Evolutionary conservation across 148 eudicot genomes (phyloP), one percentile per base, ranked within the genome.

Genomic region (Gaultheria prostrata): DNA sequence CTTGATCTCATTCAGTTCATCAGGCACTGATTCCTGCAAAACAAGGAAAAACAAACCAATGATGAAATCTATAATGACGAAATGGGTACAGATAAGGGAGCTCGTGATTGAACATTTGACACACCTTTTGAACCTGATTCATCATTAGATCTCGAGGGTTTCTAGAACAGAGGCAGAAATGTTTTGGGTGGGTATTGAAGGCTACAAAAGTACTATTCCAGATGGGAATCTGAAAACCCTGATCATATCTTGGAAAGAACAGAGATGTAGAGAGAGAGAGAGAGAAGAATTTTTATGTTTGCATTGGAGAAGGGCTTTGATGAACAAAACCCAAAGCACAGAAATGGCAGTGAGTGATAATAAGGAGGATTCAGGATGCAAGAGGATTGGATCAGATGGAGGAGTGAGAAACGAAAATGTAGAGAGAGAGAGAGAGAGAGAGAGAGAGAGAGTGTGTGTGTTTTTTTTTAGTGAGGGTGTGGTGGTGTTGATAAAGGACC

Each of bases 1-100:
- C 87, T 84, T 87, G 76, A 30, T 59, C 81, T 85, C 92, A 20
- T 70, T 79, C 17, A 72, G 30, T 46, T 84, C 84, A 13, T 79
- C 78, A 45, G 77, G 43, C 51, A 53, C 77, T 10, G 45, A 21
- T 84, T 86, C 90, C 83, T 88, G 53, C 5, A 21, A 73, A 21
- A 20, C n/a, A 35, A 26, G 9, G 20, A 9, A 39, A 72, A 21
- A n/a, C 54, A 49, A 61, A 3, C 1, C 11, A 7, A 77, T n/a
- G 18, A 45, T 2, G 51, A 3, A 24, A 65, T 20, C n/a, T 15
- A 8, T n/a, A 24, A 1, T 11, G 20, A 77, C 17, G 50, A 28
- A 20, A 24, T 30, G 10, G 28, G 28, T 11, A 59, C n/a, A 1
- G 45, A n/a, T 33, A 30, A 65, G 4, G 8, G 35, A 67, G 26